Evolutionary conservation across 2,329 filamentous ascomycete genomes (phyloP), one percentile per base, ranked within the genome.

Genomic region (Pyrenochaeta sp.): DNA sequence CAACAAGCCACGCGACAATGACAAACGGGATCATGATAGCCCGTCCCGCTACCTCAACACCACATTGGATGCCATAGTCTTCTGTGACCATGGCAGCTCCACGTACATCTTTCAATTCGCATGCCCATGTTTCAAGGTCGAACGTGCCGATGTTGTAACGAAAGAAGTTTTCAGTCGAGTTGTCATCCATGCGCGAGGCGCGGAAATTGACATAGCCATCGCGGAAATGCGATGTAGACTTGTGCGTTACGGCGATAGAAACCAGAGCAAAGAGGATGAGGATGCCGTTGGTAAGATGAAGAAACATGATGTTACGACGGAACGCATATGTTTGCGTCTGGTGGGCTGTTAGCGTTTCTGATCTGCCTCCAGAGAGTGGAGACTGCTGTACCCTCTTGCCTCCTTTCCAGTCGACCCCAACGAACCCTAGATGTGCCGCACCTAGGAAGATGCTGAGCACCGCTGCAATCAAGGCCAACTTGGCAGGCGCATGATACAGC

Each of bases 81-180:
- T 64, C 58, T 27, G 45, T 52, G 2, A 71, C 72, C 51, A 70
- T 69, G 12, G 36, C 48, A 0, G 66, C 68, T 9, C 66, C 67
- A 1, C 40, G 21, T 0, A 64, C 60, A 4, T 43, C 42, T 52
- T 67, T 62, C 9, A 74, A 60, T 17, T 73, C 68, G 49, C 72
- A 75, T 9, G 63, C 55, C 72, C 72, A 75, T 1, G 70, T 74
- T 47, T 74, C 72, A 11, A 75, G 64, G 29, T 75, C 72, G 44
- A 75, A 75, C 20, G 56, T 69, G 39, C 72, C 72, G 29, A 61
- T 55, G 54, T 70, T 65, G 56, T 75, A 75, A 21, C 68, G 65
- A 46, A 60, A 64, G 49, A 59, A 60, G 12, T 47, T 48, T 6
- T 56, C 51, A 35, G 23, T 30, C 17, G 49, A 33, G 4, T 44